Percentiles rank a stretch among this genome's conserved stretches.
Conservation (phyloP, 306 rosid genomes). For the Malus fusca region DNA sequence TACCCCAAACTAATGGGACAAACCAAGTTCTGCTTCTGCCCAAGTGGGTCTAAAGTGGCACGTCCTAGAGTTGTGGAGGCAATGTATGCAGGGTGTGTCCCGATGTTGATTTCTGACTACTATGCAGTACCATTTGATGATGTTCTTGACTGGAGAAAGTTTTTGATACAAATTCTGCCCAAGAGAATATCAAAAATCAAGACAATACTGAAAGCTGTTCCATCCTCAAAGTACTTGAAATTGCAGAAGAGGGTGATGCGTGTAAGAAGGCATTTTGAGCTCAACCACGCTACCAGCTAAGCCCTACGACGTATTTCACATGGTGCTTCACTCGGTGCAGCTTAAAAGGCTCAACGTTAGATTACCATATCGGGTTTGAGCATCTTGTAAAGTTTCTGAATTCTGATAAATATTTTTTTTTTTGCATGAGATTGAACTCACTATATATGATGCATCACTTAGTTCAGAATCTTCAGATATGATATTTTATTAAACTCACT, state of each 20-base stretch:
- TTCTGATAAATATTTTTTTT: background rate
- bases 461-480: too few species aligned
- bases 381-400: background rate
- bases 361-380: slow-evolving; percentile 7
- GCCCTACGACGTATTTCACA: slow-evolving; percentile 28
- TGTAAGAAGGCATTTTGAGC: slow-evolving; percentile 32
- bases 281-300: slow-evolving; percentile 25
- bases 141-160: slow-evolving; percentile 32
- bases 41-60: slow-evolving; percentile 39
- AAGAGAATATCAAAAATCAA: slow-evolving; percentile 19
- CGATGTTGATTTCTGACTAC: slow-evolving; percentile 22
- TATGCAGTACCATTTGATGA: slow-evolving; percentile 23
- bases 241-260: slow-evolving; percentile 22
- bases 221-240: slow-evolving; percentile 16
- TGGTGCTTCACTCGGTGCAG: slow-evolving; percentile 34
- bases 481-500: too few species aligned
- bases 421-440: too few species aligned
- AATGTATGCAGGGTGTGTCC: slow-evolving; percentile 32
- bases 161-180: slow-evolving; percentile 18
- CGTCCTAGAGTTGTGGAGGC: slow-evolving; percentile 40
- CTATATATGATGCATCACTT: background rate
- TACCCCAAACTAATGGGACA: slow-evolving; percentile 22
- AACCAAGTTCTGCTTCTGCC: slow-evolving; percentile 32
- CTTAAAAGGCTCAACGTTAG: slow-evolving; percentile 30
- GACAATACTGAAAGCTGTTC: slow-evolving; percentile 13